Conservation (phyloP, 139 green algal species). For the Bryopsis sp. region DNA sequence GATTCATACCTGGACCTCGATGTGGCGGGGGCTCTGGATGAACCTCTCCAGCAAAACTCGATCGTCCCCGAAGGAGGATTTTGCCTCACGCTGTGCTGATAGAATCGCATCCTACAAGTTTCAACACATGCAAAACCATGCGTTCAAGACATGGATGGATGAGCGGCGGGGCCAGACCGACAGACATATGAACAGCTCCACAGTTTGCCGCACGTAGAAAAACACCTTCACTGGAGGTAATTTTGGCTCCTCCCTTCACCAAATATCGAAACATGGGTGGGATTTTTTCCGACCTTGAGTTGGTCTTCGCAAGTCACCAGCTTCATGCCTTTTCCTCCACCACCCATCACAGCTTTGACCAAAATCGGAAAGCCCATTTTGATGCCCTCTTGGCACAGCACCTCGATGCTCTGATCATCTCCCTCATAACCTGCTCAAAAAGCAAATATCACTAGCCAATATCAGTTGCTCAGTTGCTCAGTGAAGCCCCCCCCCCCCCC, state of each 20-base stretch:
- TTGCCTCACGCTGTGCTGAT: slow-evolving; percentile 61
- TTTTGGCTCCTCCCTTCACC: neutral
- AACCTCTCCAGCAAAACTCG: slow-evolving; percentile 77
- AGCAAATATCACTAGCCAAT: too few species aligned
- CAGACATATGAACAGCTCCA: slow-evolving; percentile 19
- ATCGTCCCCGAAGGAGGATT: slow-evolving; percentile 59
- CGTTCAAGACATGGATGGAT: too few species aligned
- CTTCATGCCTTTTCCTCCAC: slow-evolving; percentile 90
- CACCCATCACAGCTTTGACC: slow-evolving; percentile 74
- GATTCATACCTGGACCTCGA: slow-evolving; percentile 70
- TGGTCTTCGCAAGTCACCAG: slow-evolving; percentile 34
- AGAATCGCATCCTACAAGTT: slow-evolving; percentile 21
- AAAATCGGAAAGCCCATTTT: slow-evolving; percentile 70
- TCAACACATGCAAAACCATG: too few species aligned
- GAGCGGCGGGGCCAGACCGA: slow-evolving; percentile 5
- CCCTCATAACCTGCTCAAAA: slow-evolving; percentile 9
- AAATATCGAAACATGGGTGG: slow-evolving; percentile 2
- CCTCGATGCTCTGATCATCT: neutral
- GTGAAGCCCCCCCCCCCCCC: neutral
- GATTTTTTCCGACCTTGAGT: slow-evolving; percentile 14
- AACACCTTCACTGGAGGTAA: too few species aligned
- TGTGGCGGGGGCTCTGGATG: slow-evolving; percentile 60
- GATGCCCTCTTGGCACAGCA: slow-evolving; percentile 38
- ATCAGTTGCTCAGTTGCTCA: slow-evolving; percentile 11
- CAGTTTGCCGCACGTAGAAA: neutral